A percentile compares a stretch with the other conserved stretches of the same genome.
These are phyloP conservation scores for Phialocephala sp. DNA, from an alignment of 2,329 filamentous ascomycete species.

Conservation along the genomic window DNA sequence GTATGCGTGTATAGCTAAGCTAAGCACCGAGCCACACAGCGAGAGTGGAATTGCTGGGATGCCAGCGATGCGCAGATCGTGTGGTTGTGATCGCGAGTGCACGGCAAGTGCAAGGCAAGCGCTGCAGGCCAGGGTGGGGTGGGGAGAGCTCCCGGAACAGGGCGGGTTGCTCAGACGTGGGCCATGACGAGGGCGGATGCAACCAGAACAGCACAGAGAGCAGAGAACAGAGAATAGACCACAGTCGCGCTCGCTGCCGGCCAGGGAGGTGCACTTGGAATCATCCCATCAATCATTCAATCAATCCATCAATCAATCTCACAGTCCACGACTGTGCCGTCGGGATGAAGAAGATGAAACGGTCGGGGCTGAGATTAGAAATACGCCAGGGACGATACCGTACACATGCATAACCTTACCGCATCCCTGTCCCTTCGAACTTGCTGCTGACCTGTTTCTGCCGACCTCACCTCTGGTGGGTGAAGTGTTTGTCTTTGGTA, in stretches of 20 bases:
- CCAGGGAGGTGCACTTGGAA: background rate
- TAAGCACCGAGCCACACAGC: conserved; percentile 2
- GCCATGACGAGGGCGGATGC: too few species aligned
- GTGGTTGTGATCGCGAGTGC: background rate
- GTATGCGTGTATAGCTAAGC: conserved; percentile 1
- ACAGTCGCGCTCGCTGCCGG: background rate
- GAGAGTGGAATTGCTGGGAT: background rate
- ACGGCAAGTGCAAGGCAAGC: background rate
- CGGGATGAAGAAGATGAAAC: conserved; percentile 22
- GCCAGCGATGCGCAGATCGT: background rate
- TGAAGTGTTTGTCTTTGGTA: conserved; percentile 7
- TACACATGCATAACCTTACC: conserved; percentile 6
- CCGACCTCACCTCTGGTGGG: background rate
- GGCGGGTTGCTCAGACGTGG: too few species aligned
- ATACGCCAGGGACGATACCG: conserved; percentile 9
- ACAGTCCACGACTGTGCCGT: conserved; percentile 17
- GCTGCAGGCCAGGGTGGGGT: too few species aligned
- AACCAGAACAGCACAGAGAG: too few species aligned
- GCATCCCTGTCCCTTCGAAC: conserved; percentile 6
- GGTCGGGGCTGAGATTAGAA: conserved; percentile 18
- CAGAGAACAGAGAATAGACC: background rate
- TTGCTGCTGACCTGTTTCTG: background rate
- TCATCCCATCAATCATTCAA: background rate
- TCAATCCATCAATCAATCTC: background rate
- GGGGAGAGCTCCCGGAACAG: too few species aligned